Evolutionary conservation across 208 protist species (phyloP).

Genomic region (Leishmania tropica): DNA sequence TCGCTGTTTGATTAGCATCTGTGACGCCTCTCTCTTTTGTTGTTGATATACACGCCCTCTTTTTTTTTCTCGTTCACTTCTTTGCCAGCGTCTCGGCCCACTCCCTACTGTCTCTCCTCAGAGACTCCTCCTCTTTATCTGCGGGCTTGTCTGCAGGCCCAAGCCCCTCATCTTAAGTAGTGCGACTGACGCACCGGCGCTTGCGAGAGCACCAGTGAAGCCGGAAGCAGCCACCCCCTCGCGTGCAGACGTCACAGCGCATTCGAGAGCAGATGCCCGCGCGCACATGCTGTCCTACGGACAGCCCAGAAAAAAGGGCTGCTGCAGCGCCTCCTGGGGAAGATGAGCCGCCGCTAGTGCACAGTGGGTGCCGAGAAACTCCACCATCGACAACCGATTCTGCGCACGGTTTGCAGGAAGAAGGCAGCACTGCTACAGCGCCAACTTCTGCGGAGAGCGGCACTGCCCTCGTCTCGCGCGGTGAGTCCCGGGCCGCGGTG

Average conservation of each 20-base stretch:
- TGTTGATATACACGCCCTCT: neutral
- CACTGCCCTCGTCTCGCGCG: conserved; percentile 1
- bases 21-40: neutral
- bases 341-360: neutral
- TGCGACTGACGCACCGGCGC: neutral
- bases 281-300: neutral
- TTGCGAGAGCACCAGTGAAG: neutral
- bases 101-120: neutral
- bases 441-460: neutral
- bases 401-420: neutral
- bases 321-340: neutral
- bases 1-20: neutral
- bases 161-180: neutral
- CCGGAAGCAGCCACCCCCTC: neutral
- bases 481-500: neutral
- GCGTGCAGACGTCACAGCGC: neutral
- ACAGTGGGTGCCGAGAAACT: neutral
- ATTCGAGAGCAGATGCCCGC: neutral
- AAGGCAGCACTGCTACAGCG: neutral
- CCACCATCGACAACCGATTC: neutral
- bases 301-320: neutral
- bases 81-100: neutral
- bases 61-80: neutral
- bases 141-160: neutral
- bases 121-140: neutral